Conservation (phyloP, 305 asterid species). For the Withania somnifera region DNA sequence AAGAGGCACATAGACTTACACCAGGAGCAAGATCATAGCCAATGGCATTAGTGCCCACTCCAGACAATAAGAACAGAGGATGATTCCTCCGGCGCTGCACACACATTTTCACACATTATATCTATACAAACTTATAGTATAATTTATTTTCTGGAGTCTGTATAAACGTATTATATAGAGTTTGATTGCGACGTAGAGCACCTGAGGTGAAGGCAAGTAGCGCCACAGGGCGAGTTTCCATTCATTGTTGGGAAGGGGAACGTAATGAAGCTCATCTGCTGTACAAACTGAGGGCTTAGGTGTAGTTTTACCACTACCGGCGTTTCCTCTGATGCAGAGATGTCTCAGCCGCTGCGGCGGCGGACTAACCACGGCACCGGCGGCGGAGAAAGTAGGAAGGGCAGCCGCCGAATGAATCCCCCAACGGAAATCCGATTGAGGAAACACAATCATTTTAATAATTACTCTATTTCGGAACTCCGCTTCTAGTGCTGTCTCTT, state of each 20-base stretch:
- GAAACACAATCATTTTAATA: background rate
- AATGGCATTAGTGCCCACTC: conserved; percentile 89
- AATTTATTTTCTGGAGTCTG: background rate
- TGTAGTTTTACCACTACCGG: background rate
- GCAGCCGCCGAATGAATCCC: conserved; percentile 52
- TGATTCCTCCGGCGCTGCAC: conserved; percentile 40
- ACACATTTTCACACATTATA: background rate
- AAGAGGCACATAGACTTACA: conserved; percentile 20
- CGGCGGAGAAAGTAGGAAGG: conserved; percentile 24
- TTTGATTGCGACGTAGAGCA: conserved; percentile 2
- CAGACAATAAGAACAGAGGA: conserved; percentile 75
- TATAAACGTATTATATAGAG: too few relatives aligned
- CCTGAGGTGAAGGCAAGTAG: conserved; percentile 71
- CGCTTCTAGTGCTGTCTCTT: too few relatives aligned
- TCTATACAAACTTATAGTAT: background rate
- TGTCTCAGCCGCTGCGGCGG: conserved; percentile 21
- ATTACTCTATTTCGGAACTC: background rate
- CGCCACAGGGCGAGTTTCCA: conserved; percentile 96
- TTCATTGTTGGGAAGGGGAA: conserved; percentile 44
- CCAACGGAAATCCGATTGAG: conserved; percentile 44
- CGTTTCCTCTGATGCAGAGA: conserved; percentile 23
- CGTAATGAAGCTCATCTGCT: conserved; percentile 91
- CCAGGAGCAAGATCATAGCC: conserved; percentile 90
- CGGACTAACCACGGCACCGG: conserved; percentile 7
- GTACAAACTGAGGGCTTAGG: conserved; percentile 70